Evolutionary conservation across 805 yeast genomes (phyloP).

Genomic region (Ogataea haglerorum): DNA sequence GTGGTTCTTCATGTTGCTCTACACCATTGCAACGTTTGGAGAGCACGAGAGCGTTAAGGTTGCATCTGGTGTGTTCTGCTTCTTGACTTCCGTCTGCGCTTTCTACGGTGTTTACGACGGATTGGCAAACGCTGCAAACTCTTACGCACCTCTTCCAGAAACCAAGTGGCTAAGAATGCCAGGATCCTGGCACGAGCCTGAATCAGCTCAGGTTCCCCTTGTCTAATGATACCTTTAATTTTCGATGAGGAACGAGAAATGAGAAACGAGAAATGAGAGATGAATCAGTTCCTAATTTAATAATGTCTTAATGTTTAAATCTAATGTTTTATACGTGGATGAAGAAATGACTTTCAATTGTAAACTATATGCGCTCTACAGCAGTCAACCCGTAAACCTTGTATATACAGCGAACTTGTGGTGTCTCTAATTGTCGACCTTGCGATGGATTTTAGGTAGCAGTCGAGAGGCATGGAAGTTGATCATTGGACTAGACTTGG

Average conservation of each 20-base stretch:
- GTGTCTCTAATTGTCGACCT: conserved; percentile 18
- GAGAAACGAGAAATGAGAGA: neutral
- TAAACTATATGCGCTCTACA: neutral
- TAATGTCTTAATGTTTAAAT: neutral
- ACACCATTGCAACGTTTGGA: conserved; percentile 41
- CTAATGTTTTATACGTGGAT: conserved; percentile 1
- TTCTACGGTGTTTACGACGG: conserved; percentile 45
- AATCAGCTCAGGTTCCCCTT: conserved; percentile 15
- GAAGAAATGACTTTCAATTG: neutral
- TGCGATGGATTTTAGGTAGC: conserved; percentile 49
- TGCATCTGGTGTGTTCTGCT: conserved; percentile 44
- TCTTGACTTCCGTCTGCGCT: conserved; percentile 38
- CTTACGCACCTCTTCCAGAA: conserved; percentile 29
- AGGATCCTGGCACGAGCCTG: conserved; percentile 27
- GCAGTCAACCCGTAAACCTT: conserved; percentile 1
- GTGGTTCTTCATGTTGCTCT: conserved; percentile 40
- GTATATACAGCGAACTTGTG: conserved; percentile 12
- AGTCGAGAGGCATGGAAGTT: conserved; percentile 57
- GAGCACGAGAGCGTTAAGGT: conserved; percentile 29
- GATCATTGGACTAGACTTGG: conserved; percentile 42
- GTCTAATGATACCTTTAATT: conserved; percentile 7
- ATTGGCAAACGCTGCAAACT: conserved; percentile 26
- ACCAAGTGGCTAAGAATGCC: conserved; percentile 32
- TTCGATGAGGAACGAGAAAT: no score
- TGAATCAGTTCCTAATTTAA: no score